Evolutionary conservation across 805 yeast species (phyloP).

Genomic region (Pichia sporocuriosa): DNA sequence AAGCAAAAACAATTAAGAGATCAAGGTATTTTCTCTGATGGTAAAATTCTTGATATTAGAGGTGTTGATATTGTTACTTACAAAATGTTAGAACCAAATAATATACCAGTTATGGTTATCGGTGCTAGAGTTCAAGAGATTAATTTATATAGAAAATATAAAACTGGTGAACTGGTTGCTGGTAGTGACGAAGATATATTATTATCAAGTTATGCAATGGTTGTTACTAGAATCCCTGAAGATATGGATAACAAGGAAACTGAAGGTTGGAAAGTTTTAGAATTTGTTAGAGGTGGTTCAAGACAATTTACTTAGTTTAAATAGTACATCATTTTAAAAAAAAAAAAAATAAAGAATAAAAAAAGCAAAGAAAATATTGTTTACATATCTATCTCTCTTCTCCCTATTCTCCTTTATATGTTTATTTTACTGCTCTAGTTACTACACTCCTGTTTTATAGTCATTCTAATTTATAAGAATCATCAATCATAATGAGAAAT

Average conservation of each 20-base stretch:
- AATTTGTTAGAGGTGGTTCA: slow-evolving; percentile 89
- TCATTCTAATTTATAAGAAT: too few relatives aligned
- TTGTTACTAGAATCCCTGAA: slow-evolving; percentile 86
- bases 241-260: slow-evolving; percentile 85
- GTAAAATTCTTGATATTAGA: slow-evolving; percentile 86
- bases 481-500: too few relatives aligned
- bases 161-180: slow-evolving; percentile 92
- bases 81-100: slow-evolving; percentile 82
- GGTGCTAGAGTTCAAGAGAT: slow-evolving; percentile 97
- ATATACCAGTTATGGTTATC: slow-evolving; percentile 85
- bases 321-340: too few relatives aligned
- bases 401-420: too few relatives aligned
- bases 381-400: too few relatives aligned
- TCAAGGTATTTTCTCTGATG: slow-evolving; percentile 86
- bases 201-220: slow-evolving; percentile 94
- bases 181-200: slow-evolving; percentile 92
- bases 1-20: slow-evolving; percentile 88
- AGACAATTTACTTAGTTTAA: slow-evolving; percentile 58
- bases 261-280: slow-evolving; percentile 95
- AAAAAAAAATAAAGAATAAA: too few relatives aligned
- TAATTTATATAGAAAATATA: slow-evolving; percentile 77
- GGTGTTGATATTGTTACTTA: slow-evolving; percentile 90
- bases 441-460: too few relatives aligned
- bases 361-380: too few relatives aligned
- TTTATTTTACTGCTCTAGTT: too few relatives aligned